Base-by-base conservation (phyloP, 352 stramenopile species). In the Phytopythium kandeliae region DNA sequence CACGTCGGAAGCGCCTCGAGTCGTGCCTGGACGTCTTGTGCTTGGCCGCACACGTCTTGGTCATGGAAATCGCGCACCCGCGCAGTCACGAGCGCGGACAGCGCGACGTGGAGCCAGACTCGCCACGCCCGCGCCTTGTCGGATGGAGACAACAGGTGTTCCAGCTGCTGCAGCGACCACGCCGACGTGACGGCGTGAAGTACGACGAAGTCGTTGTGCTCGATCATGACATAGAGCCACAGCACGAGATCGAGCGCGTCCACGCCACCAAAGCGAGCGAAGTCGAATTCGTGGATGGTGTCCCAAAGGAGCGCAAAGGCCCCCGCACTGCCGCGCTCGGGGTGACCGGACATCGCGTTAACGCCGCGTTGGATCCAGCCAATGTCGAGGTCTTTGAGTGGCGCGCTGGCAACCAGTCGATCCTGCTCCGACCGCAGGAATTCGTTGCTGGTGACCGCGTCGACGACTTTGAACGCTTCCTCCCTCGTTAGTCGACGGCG, bases 131-230 rank as follows among this genome's bases (percentile, higher is more conserved):
- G 61, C 6, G 28, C 35, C 9, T 44, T 58, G 48, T 72, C 67
- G 0, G 53, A 47, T 9, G 52, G 54, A 1, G 37, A 48, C 51
- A 77, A 48, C 57, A 77, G 45, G 11, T 74, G 63, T 34, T 77
- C 64, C 9, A 77, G 41, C 34, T 71, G 63, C 30, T 71, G 60
- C 9, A 74, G 54, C 36, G 60, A 63, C 67, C 67, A 77, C 8
- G 67, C 67, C 6, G 60, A 65, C 8, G 67, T 77, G 5, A 61
- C 58, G 15, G 60, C 67, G 44, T 77, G 67, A 6, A 73, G 54
- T 2, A 77, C 44, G 24, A 66, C 42, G 25, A 77, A 77, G 46
- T 77, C 61, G 54, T 74, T 74, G 46, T 68, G 52, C 22, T 71
- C 12, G 15, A 77, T 28, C 60, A 69, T 71, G 6, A 54, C 48